Evolutionary conservation across 2,329 filamentous ascomycete species (phyloP), one percentile per base, ranked within the genome.

Genomic region (Lithohypha guttulata): DNA sequence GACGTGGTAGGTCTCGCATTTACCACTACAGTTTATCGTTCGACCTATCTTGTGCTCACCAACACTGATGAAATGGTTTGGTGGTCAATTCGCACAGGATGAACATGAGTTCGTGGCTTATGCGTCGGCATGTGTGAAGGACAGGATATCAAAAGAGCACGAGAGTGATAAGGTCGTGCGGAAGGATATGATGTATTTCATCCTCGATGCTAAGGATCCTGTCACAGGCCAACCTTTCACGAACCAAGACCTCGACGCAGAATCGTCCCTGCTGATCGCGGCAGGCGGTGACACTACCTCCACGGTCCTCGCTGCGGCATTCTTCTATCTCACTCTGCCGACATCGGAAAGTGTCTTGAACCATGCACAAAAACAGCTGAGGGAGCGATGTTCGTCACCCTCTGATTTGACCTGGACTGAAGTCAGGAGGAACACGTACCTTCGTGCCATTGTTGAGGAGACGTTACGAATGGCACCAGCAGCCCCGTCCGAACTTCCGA

Each of bases 391-490:
- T n/a, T n/a, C n/a, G n/a, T n/a, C n/a, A n/a, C n/a, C n/a, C n/a
- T n/a, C n/a, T 7, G 23, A 8, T 25, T 7, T 25, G 7, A 8
- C 23, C n/a, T 25, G n/a, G 7, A 25, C 23, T 8, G 23, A 7
- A 25, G n/a, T 25, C n/a, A n/a, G 23, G n/a, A 25, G 7, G 7
- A 8, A n/a, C 23, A 25, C 23, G 23, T n/a, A 8, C 23, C n/a
- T 8, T 8, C 23, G 23, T 25, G 23, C 23, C 7, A 25, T n/a
- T 8, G 23, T n/a, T 25, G 23, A n/a, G 23, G 7, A 25, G 7
- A 25, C 23, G 66, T 50, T 62, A 66, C 49, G 63, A 60, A 7
- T 57, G 56, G 2, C 63, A n/a, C n/a, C n/a, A n/a, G n/a, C n/a
- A n/a, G n/a, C n/a, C n/a, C n/a, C n/a, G n/a, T n/a, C n/a, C n/a